A percentile compares a stretch with the other conserved stretches of the same genome.
phyloP scores from a whole-genome alignment of 371 early-diverging fungal species.

The Cokeromyces recurvatus region DNA sequence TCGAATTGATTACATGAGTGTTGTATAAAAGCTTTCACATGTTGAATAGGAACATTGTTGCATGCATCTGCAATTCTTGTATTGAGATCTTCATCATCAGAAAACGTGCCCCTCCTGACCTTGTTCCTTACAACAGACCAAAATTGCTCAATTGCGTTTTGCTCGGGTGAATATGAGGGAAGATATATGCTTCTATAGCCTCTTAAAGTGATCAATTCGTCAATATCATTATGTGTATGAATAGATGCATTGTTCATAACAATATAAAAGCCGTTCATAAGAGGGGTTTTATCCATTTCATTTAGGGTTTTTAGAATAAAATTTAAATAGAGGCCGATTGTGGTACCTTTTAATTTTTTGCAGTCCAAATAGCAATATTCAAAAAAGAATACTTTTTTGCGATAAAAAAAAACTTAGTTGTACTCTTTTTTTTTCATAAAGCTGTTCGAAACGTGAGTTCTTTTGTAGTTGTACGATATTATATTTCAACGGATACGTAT shows the following conservation, averaged over 20 bases:
- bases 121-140: neutral
- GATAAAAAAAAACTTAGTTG: too few relatives aligned
- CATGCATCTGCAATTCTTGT: too few relatives aligned
- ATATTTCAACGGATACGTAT: too few relatives aligned
- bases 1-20: constrained; percentile 1
- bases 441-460: too few relatives aligned
- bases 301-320: neutral
- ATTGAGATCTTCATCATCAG: too few relatives aligned
- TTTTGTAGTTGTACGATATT: too few relatives aligned
- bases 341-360: neutral
- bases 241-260: constrained; percentile 8
- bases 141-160: neutral
- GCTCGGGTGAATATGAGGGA: constrained; percentile 1
- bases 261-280: neutral
- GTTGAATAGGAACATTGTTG: too few relatives aligned
- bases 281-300: neutral
- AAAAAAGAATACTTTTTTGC: too few relatives aligned
- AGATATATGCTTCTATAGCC: neutral
- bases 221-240: neutral
- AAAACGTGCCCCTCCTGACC: too few relatives aligned
- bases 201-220: neutral
- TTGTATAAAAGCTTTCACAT: too few relatives aligned
- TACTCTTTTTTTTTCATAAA: too few relatives aligned
- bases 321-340: neutral
- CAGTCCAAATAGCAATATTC: too few relatives aligned